Conservation (phyloP, 805 yeast genomes). For the Dipodascus geniculatus region DNA sequence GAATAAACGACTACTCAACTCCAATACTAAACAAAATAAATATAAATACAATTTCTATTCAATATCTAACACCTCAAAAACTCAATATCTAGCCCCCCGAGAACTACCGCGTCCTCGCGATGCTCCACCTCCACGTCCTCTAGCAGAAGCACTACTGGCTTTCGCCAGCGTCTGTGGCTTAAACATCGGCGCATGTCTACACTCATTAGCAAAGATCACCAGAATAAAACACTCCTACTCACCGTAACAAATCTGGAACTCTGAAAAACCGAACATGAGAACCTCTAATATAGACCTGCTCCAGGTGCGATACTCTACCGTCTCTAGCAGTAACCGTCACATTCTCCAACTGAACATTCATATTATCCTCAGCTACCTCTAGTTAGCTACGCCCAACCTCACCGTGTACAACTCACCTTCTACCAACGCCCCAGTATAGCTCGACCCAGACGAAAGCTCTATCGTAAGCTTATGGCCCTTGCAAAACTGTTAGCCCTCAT, state of each 20-base stretch:
- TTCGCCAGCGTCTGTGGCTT: constrained; percentile 28
- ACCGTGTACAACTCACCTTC: constrained; percentile 40
- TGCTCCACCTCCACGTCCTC: constrained; percentile 14
- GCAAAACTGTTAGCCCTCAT: constrained; percentile 3
- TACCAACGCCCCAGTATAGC: constrained; percentile 74
- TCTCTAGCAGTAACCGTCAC: constrained; percentile 68
- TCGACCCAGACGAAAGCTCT: constrained; percentile 76
- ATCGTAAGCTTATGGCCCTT: constrained; percentile 77
- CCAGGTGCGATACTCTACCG: constrained; percentile 65
- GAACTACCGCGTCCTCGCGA: constrained; percentile 13
- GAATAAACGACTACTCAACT: not conserved
- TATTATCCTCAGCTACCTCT: constrained; percentile 59
- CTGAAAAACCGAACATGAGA: constrained; percentile 75
- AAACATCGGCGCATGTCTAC: constrained; percentile 75
- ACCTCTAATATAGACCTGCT: constrained; percentile 83
- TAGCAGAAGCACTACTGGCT: constrained; percentile 13
- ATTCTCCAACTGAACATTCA: constrained; percentile 81
- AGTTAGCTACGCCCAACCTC: constrained; percentile 4
- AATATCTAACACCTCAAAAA: not conserved
- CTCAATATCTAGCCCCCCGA: not conserved
- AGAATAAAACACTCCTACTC: not conserved
- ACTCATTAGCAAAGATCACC: not conserved
- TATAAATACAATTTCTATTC: not conserved
- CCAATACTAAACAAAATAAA: not conserved
- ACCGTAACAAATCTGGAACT: constrained; percentile 74